Evolutionary conservation across 495 filamentous ascomycete genomes (phyloP), one percentile per base, ranked within the genome.

Genomic region (Trichodelitschia bisporula): DNA sequence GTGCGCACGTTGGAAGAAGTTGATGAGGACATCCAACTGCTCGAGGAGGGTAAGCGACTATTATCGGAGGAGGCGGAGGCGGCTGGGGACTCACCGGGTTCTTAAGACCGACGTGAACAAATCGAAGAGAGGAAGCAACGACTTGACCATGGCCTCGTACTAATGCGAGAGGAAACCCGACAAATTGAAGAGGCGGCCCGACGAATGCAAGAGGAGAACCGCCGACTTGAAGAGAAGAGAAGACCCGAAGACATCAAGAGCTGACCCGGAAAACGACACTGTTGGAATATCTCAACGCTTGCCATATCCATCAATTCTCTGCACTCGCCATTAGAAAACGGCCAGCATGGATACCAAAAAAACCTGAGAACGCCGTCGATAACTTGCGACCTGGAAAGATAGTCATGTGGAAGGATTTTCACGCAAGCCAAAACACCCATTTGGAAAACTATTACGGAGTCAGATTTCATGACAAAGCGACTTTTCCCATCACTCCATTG

Each of bases 301-400:
- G 38, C 15, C 38, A 41, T 26, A 34, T n/a, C 24, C 26, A 41
- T 15, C 35, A 37, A n/a, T 26, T 37, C 31, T 41, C 25, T 3
- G 31, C 27, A 13, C 38, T 41, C 30, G 35, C 36, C 30, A 31
- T 41, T 13, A 34, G 34, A 28, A 37, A 37, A 31, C 18, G 19
- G 10, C 33, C 38, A 4, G 24, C 34, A 15, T 37, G 30, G 26
- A 41, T 35, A 21, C 36, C 16, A 28, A 35, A 31, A 21, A 30
- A 35, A 31, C 38, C 38, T 25, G 17, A 34, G n/a, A 41, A 41
- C 29, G 38, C 38, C 30, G 36, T 24, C 13, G 37, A 41, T 16
- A 41, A 41, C 30, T 25, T 41, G 30, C 34, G 38, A 29, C 35
- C 38, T 10, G 35, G 37, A 23, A 33, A 20, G 5, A 26, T 40